Evolutionary conservation across 148 eudicot species (phyloP), one percentile per base, ranked within the genome.

Genomic region (Tetragonia tetragonoides): DNA sequence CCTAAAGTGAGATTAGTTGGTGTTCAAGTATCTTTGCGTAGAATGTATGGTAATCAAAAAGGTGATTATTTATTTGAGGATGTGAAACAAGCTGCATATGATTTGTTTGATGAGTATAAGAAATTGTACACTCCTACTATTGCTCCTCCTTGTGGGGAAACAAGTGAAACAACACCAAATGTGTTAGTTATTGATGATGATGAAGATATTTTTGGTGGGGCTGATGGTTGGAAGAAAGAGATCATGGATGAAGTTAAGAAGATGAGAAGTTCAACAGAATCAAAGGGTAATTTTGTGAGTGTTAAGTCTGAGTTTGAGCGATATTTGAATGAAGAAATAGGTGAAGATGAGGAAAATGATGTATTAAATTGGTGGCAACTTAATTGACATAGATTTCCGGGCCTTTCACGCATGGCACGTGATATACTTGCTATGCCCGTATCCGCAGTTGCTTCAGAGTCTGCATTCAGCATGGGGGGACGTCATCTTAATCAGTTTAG

Each of bases 351-450:
- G 23, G 77, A 75, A n/a, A 12, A 44, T 9, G 51, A 75, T 16
- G 21, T 20, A 3, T 46, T 75, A 2, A 24, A 40, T 7, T 41
- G 68, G 77, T 75, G 77, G 69, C 37, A 59, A 11, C 54, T 61
- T 11, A 61, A 62, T 61, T 11, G 6, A 39, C n/a, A 11, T 0
- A 42, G 69, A 23, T 75, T 12, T 63, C n/a, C 57, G 18, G 11
- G 62, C n/a, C 49, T 75, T 61, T 24, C 73, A 42, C 24, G 54
- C 47, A 44, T 70, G 73, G 73, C 56, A 4, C 28, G 73, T 16
- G 73, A 44, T 62, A 61, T 74, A 4, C 64, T 59, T 28, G 66
- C 76, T 5, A 61, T 74, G 10, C 67, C 67, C 2, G n/a, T 74
- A 34, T 74, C 77, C 15, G 59, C 39, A 44, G 9, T 44, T 44